These are phyloP conservation scores for Micractinium conductrix DNA, from an alignment of 139 green algal species.

Conservation along the genomic window DNA sequence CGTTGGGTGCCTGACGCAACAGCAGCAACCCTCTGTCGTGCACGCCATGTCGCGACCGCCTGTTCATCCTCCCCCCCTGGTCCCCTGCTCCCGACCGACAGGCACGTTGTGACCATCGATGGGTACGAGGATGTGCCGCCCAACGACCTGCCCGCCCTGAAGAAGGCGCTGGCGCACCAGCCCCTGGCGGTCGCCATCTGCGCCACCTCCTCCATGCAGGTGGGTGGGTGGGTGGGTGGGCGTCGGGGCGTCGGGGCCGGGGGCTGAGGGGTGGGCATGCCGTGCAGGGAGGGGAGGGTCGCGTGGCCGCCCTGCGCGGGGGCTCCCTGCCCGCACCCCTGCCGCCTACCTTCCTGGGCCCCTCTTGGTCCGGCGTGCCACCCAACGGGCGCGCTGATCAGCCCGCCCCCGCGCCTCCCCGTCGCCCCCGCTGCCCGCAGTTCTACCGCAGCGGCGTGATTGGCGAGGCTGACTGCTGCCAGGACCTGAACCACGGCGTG, in stretches of 20 bases:
- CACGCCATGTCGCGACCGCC: too few species aligned
- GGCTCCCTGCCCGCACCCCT: too few species aligned
- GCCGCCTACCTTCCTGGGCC: too few species aligned
- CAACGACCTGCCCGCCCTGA: constrained; percentile 64
- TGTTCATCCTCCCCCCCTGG: too few species aligned
- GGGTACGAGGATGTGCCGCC: constrained; percentile 86
- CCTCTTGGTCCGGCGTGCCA: background rate
- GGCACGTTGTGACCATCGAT: constrained; percentile 74
- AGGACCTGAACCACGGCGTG: constrained; percentile 92
- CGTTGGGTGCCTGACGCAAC: too few species aligned
- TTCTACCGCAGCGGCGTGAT: constrained; percentile 83
- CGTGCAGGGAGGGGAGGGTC: background rate
- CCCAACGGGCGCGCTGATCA: too few species aligned
- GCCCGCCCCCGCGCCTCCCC: too few species aligned
- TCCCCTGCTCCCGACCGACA: too few species aligned
- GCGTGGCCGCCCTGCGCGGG: background rate
- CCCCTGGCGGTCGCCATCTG: constrained; percentile 91
- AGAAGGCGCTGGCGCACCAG: constrained; percentile 78
- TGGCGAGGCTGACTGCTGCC: constrained; percentile 62
- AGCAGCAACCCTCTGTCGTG: too few species aligned
- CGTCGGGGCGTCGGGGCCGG: background rate
- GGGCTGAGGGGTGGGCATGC: background rate
- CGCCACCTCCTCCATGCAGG: constrained; percentile 70
- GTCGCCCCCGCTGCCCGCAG: constrained; percentile 50
- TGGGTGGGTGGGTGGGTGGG: background rate